Evolutionary conservation across 176 grass and related monocot species (phyloP).

Genomic region (Rhynchospora breviuscula): DNA sequence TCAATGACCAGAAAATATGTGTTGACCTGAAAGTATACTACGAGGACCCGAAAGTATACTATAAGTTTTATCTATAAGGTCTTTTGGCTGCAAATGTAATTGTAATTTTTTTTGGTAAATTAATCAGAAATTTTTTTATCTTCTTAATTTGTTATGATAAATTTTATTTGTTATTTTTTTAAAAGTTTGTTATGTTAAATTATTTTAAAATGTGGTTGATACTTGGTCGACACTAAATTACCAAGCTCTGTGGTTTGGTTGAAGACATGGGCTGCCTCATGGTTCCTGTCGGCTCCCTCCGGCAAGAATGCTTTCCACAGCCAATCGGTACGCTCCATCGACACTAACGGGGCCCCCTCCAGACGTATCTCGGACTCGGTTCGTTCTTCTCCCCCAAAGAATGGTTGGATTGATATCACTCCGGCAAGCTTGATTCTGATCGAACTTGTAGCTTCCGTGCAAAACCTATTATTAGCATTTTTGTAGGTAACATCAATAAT

Average conservation of each 20-base stretch:
- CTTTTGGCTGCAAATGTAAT: background rate
- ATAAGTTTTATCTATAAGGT: background rate
- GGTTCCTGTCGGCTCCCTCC: constrained; percentile 38
- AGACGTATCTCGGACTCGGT: constrained; percentile 58
- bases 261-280: constrained; percentile 35
- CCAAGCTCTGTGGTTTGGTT: constrained; percentile 7
- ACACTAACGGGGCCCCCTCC: constrained; percentile 50
- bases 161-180: background rate
- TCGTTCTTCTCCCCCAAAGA: constrained; percentile 78
- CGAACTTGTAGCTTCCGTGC: constrained; percentile 7
- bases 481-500: background rate
- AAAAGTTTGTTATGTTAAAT: too few relatives aligned
- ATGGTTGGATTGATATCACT: constrained; percentile 66
- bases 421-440: constrained; percentile 25
- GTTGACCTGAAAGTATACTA: background rate
- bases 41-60: background rate
- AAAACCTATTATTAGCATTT: constrained; percentile 29
- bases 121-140: background rate
- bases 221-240: background rate
- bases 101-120: too few relatives aligned
- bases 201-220: background rate
- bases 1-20: background rate
- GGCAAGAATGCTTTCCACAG: constrained; percentile 88
- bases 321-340: constrained; percentile 51
- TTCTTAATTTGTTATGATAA: background rate